Percentiles rank a stretch among this genome's conserved stretches.
phyloP scores from a whole-genome alignment of 2,329 filamentous ascomycete species.

The Trichoderma sp. region DNA sequence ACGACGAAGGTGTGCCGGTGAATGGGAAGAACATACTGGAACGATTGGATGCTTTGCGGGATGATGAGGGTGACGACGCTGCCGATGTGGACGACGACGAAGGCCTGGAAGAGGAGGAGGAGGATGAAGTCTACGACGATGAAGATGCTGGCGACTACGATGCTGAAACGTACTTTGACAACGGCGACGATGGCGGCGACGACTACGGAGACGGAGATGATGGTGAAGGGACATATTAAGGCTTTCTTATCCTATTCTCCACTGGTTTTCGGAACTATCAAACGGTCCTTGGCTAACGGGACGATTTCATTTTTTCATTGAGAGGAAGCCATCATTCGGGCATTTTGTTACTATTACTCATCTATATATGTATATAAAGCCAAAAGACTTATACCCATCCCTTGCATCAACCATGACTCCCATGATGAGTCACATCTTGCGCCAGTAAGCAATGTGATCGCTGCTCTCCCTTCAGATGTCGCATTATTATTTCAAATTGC shows the following conservation, averaged over 20 bases:
- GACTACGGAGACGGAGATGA: conserved; percentile 53
- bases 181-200: conserved; percentile 53
- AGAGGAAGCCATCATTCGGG: background rate
- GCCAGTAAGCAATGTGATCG: background rate
- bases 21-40: conserved; percentile 42
- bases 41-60: conserved; percentile 45
- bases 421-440: background rate
- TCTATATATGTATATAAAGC: background rate
- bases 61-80: conserved; percentile 50
- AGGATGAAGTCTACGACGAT: conserved; percentile 53
- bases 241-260: background rate
- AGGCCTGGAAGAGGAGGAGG: conserved; percentile 43
- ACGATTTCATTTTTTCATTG: background rate
- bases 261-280: background rate
- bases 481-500: background rate
- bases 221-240: conserved; percentile 42
- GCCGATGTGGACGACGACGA: conserved; percentile 52
- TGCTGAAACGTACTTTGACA: conserved; percentile 60
- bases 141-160: conserved; percentile 61
- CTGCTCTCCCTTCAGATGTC: background rate
- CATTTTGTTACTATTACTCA: background rate
- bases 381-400: conserved; percentile 11
- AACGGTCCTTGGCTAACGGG: background rate
- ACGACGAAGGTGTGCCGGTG: conserved; percentile 32
- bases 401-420: background rate